These are phyloP conservation scores for Marasmius sp. DNA, from an alignment of 1,284 basidiomycete genomes.

Conservation along the genomic window DNA sequence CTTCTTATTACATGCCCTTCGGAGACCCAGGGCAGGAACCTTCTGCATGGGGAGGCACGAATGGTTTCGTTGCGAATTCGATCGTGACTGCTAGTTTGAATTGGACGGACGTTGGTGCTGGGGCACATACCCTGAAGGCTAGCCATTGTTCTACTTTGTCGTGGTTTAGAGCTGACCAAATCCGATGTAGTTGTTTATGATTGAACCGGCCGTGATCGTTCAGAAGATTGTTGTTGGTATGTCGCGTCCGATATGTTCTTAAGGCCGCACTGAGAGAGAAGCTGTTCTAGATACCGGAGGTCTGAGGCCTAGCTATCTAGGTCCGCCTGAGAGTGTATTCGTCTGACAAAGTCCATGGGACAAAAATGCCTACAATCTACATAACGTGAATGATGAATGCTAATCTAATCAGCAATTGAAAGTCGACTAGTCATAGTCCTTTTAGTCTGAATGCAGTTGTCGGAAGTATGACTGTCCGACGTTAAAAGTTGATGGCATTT, in stretches of 20 bases:
- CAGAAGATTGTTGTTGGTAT: constrained; percentile 62
- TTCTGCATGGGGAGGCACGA: constrained; percentile 43
- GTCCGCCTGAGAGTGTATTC: constrained; percentile 57
- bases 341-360: neutral
- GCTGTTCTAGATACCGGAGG: constrained; percentile 49
- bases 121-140: constrained; percentile 60
- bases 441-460: too few relatives aligned
- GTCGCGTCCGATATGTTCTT: constrained; percentile 15
- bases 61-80: constrained; percentile 56
- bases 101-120: constrained; percentile 42
- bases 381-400: too few relatives aligned
- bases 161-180: neutral
- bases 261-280: neutral
- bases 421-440: too few relatives aligned
- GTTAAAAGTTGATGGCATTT: too few relatives aligned
- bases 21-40: constrained; percentile 53
- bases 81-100: constrained; percentile 40
- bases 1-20: constrained; percentile 51
- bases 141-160: constrained; percentile 1
- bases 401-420: too few relatives aligned
- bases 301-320: constrained; percentile 54
- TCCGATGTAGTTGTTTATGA: constrained; percentile 48
- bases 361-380: too few relatives aligned
- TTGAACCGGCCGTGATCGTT: constrained; percentile 60
- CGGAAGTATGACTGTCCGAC: too few relatives aligned